phyloP scores from a whole-genome alignment of 2,329 filamentous ascomycete genomes.

The Conoideocrella luteorostrata region DNA sequence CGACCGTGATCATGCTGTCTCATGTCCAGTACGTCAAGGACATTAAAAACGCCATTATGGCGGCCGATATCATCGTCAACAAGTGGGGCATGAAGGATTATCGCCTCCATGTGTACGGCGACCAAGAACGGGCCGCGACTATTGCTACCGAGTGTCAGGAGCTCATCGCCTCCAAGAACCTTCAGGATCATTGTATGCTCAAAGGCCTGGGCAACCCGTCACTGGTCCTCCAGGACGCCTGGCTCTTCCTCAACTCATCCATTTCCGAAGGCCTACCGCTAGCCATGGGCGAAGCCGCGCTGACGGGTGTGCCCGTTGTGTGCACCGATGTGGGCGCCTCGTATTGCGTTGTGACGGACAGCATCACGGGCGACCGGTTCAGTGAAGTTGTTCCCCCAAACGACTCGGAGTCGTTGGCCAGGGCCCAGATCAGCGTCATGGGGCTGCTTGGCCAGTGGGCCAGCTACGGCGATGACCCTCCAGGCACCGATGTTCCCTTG shows the following conservation, averaged over 20 bases:
- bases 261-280: neutral
- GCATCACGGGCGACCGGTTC: neutral
- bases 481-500: neutral
- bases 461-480: neutral
- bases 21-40: slow-evolving; percentile 1
- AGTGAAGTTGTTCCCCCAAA: neutral
- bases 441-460: neutral
- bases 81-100: slow-evolving; percentile 1
- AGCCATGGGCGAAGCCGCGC: neutral
- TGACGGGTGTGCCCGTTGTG: slow-evolving; percentile 1
- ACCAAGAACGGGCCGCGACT: neutral
- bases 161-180: slow-evolving; percentile 1
- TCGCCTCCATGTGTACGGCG: neutral
- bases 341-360: neutral
- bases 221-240: neutral
- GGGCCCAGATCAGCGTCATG: neutral
- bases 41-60: slow-evolving; percentile 1
- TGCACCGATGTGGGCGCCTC: slow-evolving; percentile 1
- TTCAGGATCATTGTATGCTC: neutral
- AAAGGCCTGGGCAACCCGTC: slow-evolving; percentile 1
- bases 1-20: neutral
- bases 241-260: slow-evolving; percentile 2
- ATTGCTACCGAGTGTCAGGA: neutral
- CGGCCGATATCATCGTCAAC: neutral
- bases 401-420: neutral